Base-by-base conservation (phyloP, 495 filamentous ascomycete genomes). In the Neurospora sp. region DNA sequence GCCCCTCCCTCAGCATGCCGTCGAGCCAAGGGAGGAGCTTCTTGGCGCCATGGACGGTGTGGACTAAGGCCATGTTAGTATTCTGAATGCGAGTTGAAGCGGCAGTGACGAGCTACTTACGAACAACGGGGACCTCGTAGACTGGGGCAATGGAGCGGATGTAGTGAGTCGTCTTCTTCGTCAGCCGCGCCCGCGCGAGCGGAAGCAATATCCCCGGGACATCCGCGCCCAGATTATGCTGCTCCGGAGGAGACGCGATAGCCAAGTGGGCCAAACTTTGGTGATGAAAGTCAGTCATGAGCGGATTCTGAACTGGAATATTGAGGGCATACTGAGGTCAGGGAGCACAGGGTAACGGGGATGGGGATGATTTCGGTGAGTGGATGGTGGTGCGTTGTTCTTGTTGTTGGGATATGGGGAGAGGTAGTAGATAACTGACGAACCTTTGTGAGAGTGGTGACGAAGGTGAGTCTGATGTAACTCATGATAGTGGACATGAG, bases 11-110 rank as follows among this genome's bases (percentile, higher is more conserved):
- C 69, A 96, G 82, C 89, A 97, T 93, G 76, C 94, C 94, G 80
- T 97, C 94, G 76, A 97, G 84, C 94, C 94, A 97, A 70, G 92
- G 92, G 31, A 94, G 87, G 43, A 94, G 89, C 87, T 94, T 94
- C 89, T 75, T 93, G 81, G 92, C 92, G 82, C 92, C 94, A 85
- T 94, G 92, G 70, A 95, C 92, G 19, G 21, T 70, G 36, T 72
- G 7, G 1, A 38, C 45, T 54, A 24, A 3, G 11, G 10, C 21
- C 11, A 54, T 28, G 54, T 34, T 19, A 62, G 54, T 62, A 62
- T 9, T 13, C 24, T 8, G 3, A 31, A 34, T 28, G 28, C 1
- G 28, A 9, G 28, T 4, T 31, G 2, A 34, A 9, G 6, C 24
- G 7, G 15, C 5, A 4, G 54, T 62, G 13, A 17, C 24, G 19